Evolutionary conservation across 202 grass and related monocot species (phyloP), one percentile per base, ranked within the genome.

Genomic region (Panicum virgatum): DNA sequence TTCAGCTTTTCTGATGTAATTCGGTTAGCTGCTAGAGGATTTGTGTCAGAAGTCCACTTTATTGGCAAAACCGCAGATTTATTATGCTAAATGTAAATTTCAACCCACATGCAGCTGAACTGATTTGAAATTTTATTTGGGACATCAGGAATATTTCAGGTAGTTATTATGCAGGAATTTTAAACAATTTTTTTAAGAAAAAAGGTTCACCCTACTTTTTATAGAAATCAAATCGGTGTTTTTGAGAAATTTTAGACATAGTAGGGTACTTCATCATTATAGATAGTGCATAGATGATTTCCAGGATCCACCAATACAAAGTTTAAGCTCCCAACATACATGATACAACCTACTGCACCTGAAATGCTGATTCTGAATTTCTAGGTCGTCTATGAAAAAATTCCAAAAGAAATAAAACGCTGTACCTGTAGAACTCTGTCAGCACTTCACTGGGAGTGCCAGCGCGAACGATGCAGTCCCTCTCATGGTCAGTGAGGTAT

Each of bases 401-500:
- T 4, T 3, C 42, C 3, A 8, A 11, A 8, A 46, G 8, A 11
- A 8, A 62, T 11, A 15, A 72, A 70, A 25, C 34, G 14, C 37
- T 75, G 23, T 82, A 91, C 92, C 88, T 91, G 86, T 87, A 94
- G 61, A 98, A 93, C 40, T 93, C 85, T 65, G 43, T 76, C 62
- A 98, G 68, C 47, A 82, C 86, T 47, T 83, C 72, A 66, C 84
- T 15, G 18, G 75, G 74, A 25, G 13, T 22, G 8, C 69, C 69
- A 30, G 82, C 45, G 0, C 34, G 9, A 68, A 80, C 22, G 48
- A 93, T 87, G 66, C 83, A 90, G 67, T 57, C 76, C 92, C 92
- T 83, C 68, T 96, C 90, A 64, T 87, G 87, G 7, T 12, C 47
- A 2, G 92, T 98, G 53, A 95, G 90, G 76, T 89, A 89, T 0